Evolutionary conservation across 2,329 filamentous ascomycete species (phyloP), one percentile per base, ranked within the genome.

Genomic region (Fusarium avenaceum): DNA sequence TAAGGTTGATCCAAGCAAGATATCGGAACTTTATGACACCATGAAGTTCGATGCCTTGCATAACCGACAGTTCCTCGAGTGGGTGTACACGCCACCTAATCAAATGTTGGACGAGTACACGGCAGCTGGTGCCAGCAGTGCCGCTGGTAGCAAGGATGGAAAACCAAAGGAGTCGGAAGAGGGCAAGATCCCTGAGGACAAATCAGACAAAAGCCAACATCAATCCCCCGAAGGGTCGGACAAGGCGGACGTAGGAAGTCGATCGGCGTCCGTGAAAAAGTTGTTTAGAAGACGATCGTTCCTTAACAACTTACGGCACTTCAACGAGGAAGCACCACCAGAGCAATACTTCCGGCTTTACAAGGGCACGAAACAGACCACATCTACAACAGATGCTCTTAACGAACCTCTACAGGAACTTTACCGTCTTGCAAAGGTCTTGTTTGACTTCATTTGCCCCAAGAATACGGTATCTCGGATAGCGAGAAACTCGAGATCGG

Each of bases 21-120:
- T 99, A 65, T 97, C 94, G 7, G 96, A 99, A 81, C 86, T 99
- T 4, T 99, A 99, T 78, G 96, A 99, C 78, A 98, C 95, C 20
- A 98, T 99, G 96, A 99, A 99, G 79, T 99, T 98, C 69, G 96
- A 99, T 78, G 96, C 96, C 2, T 85, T 99, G 15, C 96, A 99
- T 80, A 99, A 99, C 76, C 90, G 96, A 4, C 93, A 94, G 66
- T 99, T 99, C 75, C 83, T 99, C 6, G 96, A 99, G 78, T 98
- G 96, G 93, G 91, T 97, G 0, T 99, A 99, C 73, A 97, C 94
- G 17, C 96, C 96, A 3, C 90, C 92, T 33, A 90, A 89, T 73
- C 86, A 85, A 60, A 92, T 97, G 80, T 82, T 95, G 13, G 91
- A 95, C 52, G 89, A 92, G 68, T 84, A 86, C 64, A 83, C 78